Evolutionary conservation across 2,329 filamentous ascomycete species (phyloP).

Genomic region (Alternaria sp.): DNA sequence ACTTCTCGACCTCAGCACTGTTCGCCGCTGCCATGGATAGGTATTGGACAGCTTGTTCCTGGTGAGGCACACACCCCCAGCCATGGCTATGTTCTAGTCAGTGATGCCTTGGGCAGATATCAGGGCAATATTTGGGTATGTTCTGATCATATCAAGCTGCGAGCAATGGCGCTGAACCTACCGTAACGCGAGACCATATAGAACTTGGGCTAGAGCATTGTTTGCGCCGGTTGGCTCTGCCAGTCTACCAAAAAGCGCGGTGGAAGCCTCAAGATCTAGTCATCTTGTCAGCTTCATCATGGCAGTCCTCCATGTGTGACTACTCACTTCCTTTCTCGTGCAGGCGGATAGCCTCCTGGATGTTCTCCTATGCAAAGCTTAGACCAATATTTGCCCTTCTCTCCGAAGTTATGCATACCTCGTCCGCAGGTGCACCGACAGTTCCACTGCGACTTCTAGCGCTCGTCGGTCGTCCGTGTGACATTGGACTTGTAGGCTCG

Average conservation of each 20-base stretch:
- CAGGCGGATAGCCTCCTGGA: conserved; percentile 93
- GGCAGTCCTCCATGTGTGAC: neutral
- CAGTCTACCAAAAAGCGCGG: conserved; percentile 82
- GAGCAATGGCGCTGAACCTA: conserved; percentile 53
- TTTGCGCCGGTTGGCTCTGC: conserved; percentile 86
- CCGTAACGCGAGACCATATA: conserved; percentile 92
- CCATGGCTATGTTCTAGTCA: conserved; percentile 72
- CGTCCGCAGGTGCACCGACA: conserved; percentile 51
- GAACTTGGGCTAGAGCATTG: conserved; percentile 92
- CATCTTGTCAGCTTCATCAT: conserved; percentile 25
- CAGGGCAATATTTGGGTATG: conserved; percentile 38
- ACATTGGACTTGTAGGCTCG: conserved; percentile 31
- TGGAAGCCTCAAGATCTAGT: conserved; percentile 75
- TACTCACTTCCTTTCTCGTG: conserved; percentile 78
- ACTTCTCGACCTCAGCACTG: conserved; percentile 83
- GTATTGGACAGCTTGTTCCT: conserved; percentile 78
- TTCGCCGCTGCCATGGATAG: conserved; percentile 90
- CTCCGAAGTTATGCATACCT: conserved; percentile 42
- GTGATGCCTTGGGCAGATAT: conserved; percentile 23
- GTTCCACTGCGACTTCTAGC: conserved; percentile 45
- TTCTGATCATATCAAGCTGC: conserved; percentile 13
- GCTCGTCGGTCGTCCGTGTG: conserved; percentile 13
- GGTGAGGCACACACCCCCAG: conserved; percentile 84
- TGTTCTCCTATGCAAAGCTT: conserved; percentile 62
- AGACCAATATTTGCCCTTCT: conserved; percentile 19